A percentile compares a stretch with the other conserved stretches of the same genome.
These are phyloP conservation scores for Pachyrhizus erosus DNA, from an alignment of 306 rosid species.

Conservation along the genomic window DNA sequence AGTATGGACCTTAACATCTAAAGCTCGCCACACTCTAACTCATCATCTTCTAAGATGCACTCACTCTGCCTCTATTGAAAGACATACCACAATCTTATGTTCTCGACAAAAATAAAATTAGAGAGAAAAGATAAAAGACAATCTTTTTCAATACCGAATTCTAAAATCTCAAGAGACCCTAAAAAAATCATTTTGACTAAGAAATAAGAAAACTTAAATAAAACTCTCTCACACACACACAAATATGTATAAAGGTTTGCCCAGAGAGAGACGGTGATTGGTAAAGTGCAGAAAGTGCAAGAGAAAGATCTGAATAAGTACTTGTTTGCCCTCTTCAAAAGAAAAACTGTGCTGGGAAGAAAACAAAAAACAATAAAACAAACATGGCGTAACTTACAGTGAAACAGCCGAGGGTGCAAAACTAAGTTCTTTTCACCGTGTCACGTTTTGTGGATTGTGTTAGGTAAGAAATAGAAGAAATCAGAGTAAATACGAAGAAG, in stretches of 20 bases:
- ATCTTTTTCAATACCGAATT: neutral
- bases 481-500: neutral
- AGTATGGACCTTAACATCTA: neutral
- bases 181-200: neutral
- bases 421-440: neutral
- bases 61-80: neutral
- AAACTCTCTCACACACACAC: neutral
- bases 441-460: neutral
- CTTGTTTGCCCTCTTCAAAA: neutral
- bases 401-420: slow-evolving; percentile 12
- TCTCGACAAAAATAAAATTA: neutral
- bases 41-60: slow-evolving; percentile 5
- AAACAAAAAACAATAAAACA: neutral
- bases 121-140: neutral
- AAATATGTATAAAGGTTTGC: neutral
- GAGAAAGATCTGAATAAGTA: neutral
- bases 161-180: neutral
- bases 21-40: neutral
- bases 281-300: neutral
- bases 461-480: neutral
- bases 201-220: neutral
- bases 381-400: slow-evolving; percentile 28
- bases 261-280: neutral
- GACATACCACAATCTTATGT: neutral
- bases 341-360: neutral